Evolutionary conservation across 805 yeast genomes (phyloP), one percentile per base, ranked within the genome.

Genomic region (Teunomyces pallodes): DNA sequence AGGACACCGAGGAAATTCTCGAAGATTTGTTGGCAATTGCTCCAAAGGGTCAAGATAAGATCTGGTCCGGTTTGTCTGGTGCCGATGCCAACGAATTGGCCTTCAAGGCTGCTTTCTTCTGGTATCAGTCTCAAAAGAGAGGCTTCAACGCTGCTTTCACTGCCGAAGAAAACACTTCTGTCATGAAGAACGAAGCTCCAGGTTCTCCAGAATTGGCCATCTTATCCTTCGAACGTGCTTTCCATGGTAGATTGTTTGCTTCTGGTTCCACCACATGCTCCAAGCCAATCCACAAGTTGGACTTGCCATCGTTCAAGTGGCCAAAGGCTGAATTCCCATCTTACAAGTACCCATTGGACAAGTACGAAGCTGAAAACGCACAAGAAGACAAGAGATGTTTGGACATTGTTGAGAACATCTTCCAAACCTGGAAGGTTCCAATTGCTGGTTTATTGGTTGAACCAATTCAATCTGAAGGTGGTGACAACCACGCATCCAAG

Each of bases 241-340:
- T 91, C 87, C 98, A 91, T 66, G 98, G 98, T 55, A 83, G 98
- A 71, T 72, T 90, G 54, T 90, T 91, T 72, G 98, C 96, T 20
- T 81, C 96, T 47, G 90, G 88, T 39, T 87, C 96, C 5, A 82
- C 89, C 55, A 91, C 98, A 35, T 83, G 96, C 67, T 90, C 97
- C 48, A 92, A 90, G 76, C 96, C 97, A 56, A 81, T 92, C 59
- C 98, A 91, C 77, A 91, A 92, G 75, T 75, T 91, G 68, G 91
- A 86, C 69, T 76, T 92, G 72, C 98, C 98, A 52, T 83, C 96
- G 5, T 91, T 91, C 76, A 82, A 88, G 63, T 91, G 97, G 97
- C 98, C 98, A 64, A 90, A 87, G 67, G 97, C 97, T 48, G 90
- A 89, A 54, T 91, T 84, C 76, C 98, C 98, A 54, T 59, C 79